Percentiles rank a stretch among this genome's conserved stretches.
Evolutionary conservation across 2,329 filamentous ascomycete genomes (phyloP).

Genomic region (Colletotrichum falcatum): DNA sequence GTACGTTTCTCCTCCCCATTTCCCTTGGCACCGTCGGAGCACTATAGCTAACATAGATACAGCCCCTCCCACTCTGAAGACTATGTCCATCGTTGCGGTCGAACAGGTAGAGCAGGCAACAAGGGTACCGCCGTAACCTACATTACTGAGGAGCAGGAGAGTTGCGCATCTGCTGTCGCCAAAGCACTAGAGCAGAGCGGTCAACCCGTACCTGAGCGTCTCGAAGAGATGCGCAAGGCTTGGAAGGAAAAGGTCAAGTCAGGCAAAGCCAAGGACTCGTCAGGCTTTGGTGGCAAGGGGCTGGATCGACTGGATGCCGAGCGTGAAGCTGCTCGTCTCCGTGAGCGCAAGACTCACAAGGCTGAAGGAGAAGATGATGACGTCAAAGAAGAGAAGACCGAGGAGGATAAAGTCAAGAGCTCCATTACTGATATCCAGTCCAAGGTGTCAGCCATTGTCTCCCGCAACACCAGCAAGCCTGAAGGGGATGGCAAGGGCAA

Average conservation of each 20-base stretch:
- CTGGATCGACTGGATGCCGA: conserved; percentile 92
- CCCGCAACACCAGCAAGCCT: conserved; percentile 63
- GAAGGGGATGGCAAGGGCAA: conserved; percentile 54
- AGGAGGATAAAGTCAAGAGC: conserved; percentile 77
- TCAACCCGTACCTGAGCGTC: conserved; percentile 80
- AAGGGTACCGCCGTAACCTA: conserved; percentile 96
- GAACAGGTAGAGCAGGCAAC: conserved; percentile 94
- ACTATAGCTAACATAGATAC: conserved; percentile 14
- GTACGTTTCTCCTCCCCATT: not conserved
- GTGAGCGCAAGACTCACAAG: conserved; percentile 90
- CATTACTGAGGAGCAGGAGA: conserved; percentile 90
- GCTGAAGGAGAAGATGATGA: conserved; percentile 88
- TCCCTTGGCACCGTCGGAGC: too few relatives aligned
- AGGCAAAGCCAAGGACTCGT: conserved; percentile 89
- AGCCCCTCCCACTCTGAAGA: conserved; percentile 95
- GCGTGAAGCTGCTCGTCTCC: conserved; percentile 85
- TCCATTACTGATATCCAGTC: conserved; percentile 74
- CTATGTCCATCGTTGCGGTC: conserved; percentile 93
- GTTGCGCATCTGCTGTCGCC: conserved; percentile 87
- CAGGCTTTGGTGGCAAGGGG: conserved; percentile 95
- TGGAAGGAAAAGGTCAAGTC: conserved; percentile 93
- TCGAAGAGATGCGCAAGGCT: conserved; percentile 74
- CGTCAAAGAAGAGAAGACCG: conserved; percentile 78
- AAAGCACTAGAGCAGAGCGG: conserved; percentile 95
- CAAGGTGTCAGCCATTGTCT: conserved; percentile 68